A percentile compares a stretch with the other conserved stretches of the same genome.
These are phyloP conservation scores for Lodderomyces beijingensis DNA, from an alignment of 1,139 yeast species.

Conservation along the genomic window DNA sequence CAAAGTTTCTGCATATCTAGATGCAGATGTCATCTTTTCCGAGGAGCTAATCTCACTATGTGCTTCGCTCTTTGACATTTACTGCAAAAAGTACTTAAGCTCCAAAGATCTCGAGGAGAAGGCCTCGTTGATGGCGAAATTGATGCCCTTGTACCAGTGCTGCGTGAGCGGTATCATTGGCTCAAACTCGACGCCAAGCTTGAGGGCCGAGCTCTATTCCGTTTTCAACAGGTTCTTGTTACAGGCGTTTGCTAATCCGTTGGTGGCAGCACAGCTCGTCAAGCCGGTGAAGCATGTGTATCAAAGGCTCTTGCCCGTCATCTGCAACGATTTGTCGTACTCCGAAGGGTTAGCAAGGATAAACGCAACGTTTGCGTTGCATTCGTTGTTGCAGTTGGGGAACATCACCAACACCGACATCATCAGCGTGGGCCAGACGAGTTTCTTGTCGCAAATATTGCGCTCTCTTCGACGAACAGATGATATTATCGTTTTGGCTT, in stretches of 20 bases:
- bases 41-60: slow-evolving; percentile 75
- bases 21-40: slow-evolving; percentile 60
- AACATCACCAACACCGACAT: slow-evolving; percentile 48
- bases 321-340: slow-evolving; percentile 73
- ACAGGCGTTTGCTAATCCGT: slow-evolving; percentile 40
- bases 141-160: slow-evolving; percentile 67
- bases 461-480: slow-evolving; percentile 69
- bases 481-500: slow-evolving; percentile 47
- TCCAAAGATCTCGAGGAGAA: slow-evolving; percentile 17
- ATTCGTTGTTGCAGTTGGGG: slow-evolving; percentile 61
- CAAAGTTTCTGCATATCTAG: slow-evolving; percentile 69
- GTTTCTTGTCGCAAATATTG: slow-evolving; percentile 60
- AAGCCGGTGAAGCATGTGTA: slow-evolving; percentile 56
- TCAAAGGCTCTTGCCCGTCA: slow-evolving; percentile 55
- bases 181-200: slow-evolving; percentile 59
- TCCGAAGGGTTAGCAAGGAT: slow-evolving; percentile 78
- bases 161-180: slow-evolving; percentile 70
- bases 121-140: slow-evolving; percentile 38
- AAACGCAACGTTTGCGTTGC: slow-evolving; percentile 72
- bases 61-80: slow-evolving; percentile 64
- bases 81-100: slow-evolving; percentile 15
- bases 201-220: slow-evolving; percentile 77
- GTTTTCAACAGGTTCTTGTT: slow-evolving; percentile 63
- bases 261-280: slow-evolving; percentile 42
- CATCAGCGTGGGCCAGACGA: slow-evolving; percentile 58